Base-by-base conservation (phyloP, 2,329 filamentous ascomycete genomes). In the Fusarium xyrophilum region DNA sequence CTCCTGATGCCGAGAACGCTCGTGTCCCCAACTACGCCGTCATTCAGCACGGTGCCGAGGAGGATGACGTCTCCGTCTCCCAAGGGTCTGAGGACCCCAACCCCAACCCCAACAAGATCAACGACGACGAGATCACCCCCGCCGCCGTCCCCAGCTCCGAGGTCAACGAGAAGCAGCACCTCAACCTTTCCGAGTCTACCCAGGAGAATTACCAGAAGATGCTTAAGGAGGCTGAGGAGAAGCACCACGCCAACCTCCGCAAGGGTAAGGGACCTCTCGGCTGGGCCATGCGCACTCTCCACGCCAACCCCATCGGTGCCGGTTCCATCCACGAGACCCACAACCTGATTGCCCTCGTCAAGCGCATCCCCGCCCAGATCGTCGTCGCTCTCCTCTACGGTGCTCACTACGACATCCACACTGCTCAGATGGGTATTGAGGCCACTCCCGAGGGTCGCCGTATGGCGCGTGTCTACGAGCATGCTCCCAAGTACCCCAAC, bases 331-430 rank as follows among this genome's bases (percentile, higher is more conserved):
- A 95, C 80, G 92, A 95, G 80, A 72, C 84, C 23, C 82, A 88
- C 79, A 95, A 95, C 84, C 80, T 93, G 65, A 85, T 84, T 75
- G 85, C 85, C 52, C 63, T 89, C 25, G 30, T 83, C 63, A 90
- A 87, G 79, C 90, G 91, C 25, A 75, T 94, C 12, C 92, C 92
- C 1, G 91, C 92, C 52, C 85, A 85, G 79, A 76, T 92, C 65
- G 83, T 88, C 43, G 83, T 82, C 68, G 91, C 84, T 57, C 75
- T 83, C 19, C 85, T 93, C 53, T 95, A 95, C 76, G 92, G 92
- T 77, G 76, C 90, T 28, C 84, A 94, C 84, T 95, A 94, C 80
- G 92, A 95, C 72, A 95, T 94, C 74, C 91, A 94, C 83, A 85
- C 86, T 50, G 90, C 90, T 7, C 91, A 93, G 82, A 83, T 83